phyloP scores from a whole-genome alignment of 768 basidiomycete species.

The Podaxis sp. region DNA sequence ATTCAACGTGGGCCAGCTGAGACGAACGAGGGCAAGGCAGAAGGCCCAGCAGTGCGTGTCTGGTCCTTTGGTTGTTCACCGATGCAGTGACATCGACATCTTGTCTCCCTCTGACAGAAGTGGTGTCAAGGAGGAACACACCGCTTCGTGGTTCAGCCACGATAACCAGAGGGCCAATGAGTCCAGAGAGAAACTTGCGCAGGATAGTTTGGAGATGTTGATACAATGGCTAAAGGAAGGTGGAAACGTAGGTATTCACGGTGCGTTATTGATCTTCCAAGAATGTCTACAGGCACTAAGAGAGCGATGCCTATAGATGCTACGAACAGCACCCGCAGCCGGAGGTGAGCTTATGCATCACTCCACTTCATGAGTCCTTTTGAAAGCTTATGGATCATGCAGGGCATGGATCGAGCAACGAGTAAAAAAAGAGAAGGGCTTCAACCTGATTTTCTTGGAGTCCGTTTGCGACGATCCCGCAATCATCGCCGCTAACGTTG shows the following conservation, averaged over 20 bases:
- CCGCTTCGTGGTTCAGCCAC: conserved; percentile 85
- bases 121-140: conserved; percentile 88
- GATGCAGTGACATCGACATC: not conserved
- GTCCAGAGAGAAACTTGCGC: conserved; percentile 77
- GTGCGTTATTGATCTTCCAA: conserved; percentile 33
- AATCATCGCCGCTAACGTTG: conserved; percentile 93
- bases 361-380: not conserved
- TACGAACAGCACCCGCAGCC: conserved; percentile 81
- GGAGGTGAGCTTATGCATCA: conserved; percentile 46
- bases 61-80: not conserved
- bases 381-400: not conserved
- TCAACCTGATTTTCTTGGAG: conserved; percentile 91
- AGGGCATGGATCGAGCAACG: conserved; percentile 84
- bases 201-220: conserved; percentile 90
- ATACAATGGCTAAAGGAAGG: conserved; percentile 94
- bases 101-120: conserved; percentile 41
- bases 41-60: conserved; percentile 63
- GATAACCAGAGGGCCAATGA: conserved; percentile 73
- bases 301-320: conserved; percentile 60
- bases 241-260: conserved; percentile 97
- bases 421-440: conserved; percentile 80
- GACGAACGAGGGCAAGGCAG: conserved; percentile 80
- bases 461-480: conserved; percentile 92
- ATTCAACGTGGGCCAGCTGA: conserved; percentile 95
- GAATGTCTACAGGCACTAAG: not conserved